Evolutionary conservation across 768 basidiomycete species (phyloP).

Genomic region (Roridomyces roridus): DNA sequence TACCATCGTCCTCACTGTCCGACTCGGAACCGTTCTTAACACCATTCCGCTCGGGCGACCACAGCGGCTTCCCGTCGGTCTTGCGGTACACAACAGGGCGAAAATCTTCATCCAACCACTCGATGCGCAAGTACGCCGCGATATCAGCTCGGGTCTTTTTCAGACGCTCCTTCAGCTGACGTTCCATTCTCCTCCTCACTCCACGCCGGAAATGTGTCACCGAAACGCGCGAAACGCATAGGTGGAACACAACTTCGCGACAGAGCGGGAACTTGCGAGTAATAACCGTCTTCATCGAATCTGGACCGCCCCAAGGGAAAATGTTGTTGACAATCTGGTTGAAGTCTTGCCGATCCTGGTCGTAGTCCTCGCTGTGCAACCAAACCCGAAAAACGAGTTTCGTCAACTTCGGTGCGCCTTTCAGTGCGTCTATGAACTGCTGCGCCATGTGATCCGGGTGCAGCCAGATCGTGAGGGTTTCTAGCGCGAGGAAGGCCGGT

Average conservation of each 20-base stretch:
- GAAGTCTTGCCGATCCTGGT: not conserved
- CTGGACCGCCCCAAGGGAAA: not conserved
- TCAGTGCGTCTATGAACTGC: not conserved
- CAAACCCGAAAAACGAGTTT: not conserved
- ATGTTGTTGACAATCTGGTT: not conserved
- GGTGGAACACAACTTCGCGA: not conserved
- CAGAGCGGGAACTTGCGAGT: constrained; percentile 1
- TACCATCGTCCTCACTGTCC: no score
- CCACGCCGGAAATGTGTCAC: constrained; percentile 9
- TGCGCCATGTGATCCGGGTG: not conserved
- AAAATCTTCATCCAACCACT: no score
- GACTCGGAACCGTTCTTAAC: no score
- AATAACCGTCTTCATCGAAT: not conserved
- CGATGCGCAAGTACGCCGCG: not conserved
- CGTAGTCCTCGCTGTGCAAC: not conserved
- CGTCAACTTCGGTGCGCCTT: not conserved
- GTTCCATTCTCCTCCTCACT: constrained; percentile 6
- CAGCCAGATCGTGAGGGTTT: not conserved
- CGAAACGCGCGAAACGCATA: not conserved
- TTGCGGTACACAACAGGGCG: constrained; percentile 7
- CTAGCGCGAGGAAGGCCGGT: not conserved
- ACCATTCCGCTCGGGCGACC: not conserved
- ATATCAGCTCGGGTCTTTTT: not conserved
- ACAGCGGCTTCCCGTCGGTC: constrained; percentile 7
- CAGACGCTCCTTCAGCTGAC: not conserved